A percentile compares a stretch with the other conserved stretches of the same genome.
Conservation (phyloP, 352 stramenopile species). For the Thraustotheca clavata region DNA sequence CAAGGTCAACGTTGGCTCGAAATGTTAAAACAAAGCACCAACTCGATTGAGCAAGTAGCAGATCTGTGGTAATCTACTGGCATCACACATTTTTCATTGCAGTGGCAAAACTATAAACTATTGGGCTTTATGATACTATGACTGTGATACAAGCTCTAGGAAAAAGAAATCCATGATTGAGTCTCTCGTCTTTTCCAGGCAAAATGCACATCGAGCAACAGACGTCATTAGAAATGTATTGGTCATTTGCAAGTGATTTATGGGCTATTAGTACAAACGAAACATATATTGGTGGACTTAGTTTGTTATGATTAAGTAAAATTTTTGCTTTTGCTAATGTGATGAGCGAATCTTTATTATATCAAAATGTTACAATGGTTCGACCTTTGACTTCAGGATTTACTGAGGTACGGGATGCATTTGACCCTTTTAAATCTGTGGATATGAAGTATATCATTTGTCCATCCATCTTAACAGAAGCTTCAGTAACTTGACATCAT, state of each 20-base stretch:
- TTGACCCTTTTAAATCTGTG: neutral
- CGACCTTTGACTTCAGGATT: neutral
- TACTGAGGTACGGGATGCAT: neutral
- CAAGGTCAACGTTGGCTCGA: neutral
- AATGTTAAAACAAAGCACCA: neutral
- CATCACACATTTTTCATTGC: neutral
- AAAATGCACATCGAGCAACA: neutral
- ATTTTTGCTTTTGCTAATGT: neutral
- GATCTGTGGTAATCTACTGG: neutral
- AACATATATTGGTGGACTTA: neutral
- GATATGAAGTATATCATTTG: neutral
- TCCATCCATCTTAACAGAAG: neutral
- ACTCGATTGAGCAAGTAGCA: neutral
- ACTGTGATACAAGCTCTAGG: neutral
- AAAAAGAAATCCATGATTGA: neutral
- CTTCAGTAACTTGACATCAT: neutral
- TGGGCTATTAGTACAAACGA: neutral
- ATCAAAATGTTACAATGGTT: neutral
- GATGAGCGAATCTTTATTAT: neutral
- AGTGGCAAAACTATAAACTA: conserved; percentile 17
- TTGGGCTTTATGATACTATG: neutral
- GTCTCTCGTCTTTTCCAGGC: neutral
- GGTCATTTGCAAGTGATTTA: neutral
- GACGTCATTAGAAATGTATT: conserved; percentile 7
- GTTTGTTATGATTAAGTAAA: neutral